phyloP scores from a whole-genome alignment of 1,139 yeast species.

The Eremothecium gossypii region DNA sequence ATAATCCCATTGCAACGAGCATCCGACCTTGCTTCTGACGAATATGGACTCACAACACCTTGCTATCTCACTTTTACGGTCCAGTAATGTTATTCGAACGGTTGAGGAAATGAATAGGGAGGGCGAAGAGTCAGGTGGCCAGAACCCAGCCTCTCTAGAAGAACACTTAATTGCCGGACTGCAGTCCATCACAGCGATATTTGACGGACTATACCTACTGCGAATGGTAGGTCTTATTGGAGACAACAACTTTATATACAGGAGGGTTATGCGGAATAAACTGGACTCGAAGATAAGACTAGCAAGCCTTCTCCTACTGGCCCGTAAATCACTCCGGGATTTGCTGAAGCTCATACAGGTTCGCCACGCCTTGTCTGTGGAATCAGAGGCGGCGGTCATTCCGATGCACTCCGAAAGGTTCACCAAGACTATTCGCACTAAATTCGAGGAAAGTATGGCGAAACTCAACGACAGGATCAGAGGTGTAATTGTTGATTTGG shows the following conservation, averaged over 20 bases:
- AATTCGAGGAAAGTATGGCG: conserved; percentile 8
- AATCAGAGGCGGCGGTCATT: neutral
- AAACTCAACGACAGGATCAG: conserved; percentile 12
- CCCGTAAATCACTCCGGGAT: conserved; percentile 12
- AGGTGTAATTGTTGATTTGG: conserved; percentile 15
- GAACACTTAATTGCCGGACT: conserved; percentile 13
- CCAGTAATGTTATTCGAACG: neutral
- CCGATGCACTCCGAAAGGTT: conserved; percentile 4
- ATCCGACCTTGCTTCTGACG: neutral
- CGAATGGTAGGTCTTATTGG: conserved; percentile 22
- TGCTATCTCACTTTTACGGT: neutral
- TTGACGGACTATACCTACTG: conserved; percentile 22
- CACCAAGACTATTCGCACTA: conserved; percentile 9
- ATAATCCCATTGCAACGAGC: neutral
- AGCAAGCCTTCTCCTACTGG: conserved; percentile 17
- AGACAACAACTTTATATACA: conserved; percentile 18
- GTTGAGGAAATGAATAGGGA: neutral
- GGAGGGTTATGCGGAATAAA: conserved; percentile 18
- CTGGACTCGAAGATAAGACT: conserved; percentile 25
- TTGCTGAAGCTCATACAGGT: conserved; percentile 8
- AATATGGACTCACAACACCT: neutral
- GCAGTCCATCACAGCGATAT: conserved; percentile 18
- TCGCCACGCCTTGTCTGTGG: neutral
- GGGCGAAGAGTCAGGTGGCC: neutral
- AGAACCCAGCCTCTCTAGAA: conserved; percentile 8